phyloP scores from a whole-genome alignment of 1,139 yeast species.

The Hyphopichia pseudoburtonii region DNA sequence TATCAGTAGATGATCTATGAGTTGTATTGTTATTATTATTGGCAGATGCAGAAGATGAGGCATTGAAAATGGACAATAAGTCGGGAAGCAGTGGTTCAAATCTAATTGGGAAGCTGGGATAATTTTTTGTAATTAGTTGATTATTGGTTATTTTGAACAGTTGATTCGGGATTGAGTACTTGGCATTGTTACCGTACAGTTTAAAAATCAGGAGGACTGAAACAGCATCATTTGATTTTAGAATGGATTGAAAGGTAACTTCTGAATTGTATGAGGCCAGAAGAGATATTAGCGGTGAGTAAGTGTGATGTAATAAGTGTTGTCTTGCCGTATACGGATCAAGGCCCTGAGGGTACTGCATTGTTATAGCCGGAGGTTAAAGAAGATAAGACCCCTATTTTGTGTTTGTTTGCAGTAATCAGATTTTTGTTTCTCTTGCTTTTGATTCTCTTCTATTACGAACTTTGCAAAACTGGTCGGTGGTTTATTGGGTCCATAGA shows the following conservation, averaged over 20 bases:
- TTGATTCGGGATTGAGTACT: constrained; percentile 37
- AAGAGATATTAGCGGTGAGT: constrained; percentile 59
- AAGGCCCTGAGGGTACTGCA: constrained; percentile 39
- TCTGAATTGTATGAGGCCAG: constrained; percentile 55
- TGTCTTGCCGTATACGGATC: constrained; percentile 46
- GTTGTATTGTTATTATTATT: constrained; percentile 1
- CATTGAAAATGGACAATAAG: constrained; percentile 32
- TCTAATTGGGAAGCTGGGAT: constrained; percentile 46
- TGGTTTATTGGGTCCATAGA: too few relatives aligned
- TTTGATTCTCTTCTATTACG: too few relatives aligned
- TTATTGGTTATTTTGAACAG: constrained; percentile 39
- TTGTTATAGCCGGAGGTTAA: too few relatives aligned
- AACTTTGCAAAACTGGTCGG: too few relatives aligned
- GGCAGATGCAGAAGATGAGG: constrained; percentile 8
- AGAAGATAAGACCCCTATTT: too few relatives aligned
- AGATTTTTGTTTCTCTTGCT: too few relatives aligned
- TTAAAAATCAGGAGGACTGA: constrained; percentile 35
- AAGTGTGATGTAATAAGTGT: constrained; percentile 48
- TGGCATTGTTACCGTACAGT: constrained; percentile 51
- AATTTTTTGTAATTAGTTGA: constrained; percentile 43
- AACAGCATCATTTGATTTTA: constrained; percentile 27
- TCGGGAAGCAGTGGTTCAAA: constrained; percentile 46
- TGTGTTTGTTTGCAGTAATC: too few relatives aligned
- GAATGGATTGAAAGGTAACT: constrained; percentile 36
- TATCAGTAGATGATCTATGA: constrained; percentile 3